Evolutionary conservation across 2,329 filamentous ascomycete genomes (phyloP).

Genomic region (Stagonosporopsis rhizophila): DNA sequence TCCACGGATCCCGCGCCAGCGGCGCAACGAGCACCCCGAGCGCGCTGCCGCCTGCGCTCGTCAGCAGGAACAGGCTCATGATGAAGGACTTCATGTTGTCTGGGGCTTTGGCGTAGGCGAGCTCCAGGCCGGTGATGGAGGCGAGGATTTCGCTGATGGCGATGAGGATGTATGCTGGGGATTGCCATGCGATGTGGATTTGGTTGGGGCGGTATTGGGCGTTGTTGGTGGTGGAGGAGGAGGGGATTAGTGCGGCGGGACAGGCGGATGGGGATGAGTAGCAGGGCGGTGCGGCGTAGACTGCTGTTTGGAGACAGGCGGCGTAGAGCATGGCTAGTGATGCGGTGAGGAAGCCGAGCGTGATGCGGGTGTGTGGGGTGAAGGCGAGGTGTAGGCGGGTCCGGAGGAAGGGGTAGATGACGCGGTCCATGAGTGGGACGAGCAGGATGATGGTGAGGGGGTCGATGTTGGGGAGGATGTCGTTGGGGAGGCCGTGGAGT

Average conservation of each 20-base stretch:
- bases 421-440: conserved; percentile 54
- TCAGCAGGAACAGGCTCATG: conserved; percentile 66
- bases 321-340: conserved; percentile 63
- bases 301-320: conserved; percentile 63
- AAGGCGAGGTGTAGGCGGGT: conserved; percentile 50
- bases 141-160: conserved; percentile 57
- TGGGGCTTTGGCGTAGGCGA: conserved; percentile 57
- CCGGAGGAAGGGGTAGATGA: conserved; percentile 56
- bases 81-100: conserved; percentile 58
- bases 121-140: conserved; percentile 56
- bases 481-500: conserved; percentile 56
- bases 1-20: conserved; percentile 67
- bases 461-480: conserved; percentile 58
- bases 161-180: conserved; percentile 56
- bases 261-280: conserved; percentile 44
- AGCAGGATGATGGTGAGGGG: conserved; percentile 56
- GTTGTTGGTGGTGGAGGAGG: conserved; percentile 21
- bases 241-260: neutral
- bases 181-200: conserved; percentile 55
- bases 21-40: conserved; percentile 69
- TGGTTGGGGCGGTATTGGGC: conserved; percentile 49
- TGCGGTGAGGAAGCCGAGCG: conserved; percentile 61
- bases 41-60: conserved; percentile 64
- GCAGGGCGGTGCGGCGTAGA: conserved; percentile 62
- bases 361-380: conserved; percentile 61